Percentiles rank a stretch among this genome's conserved stretches.
Conservation (phyloP, 441 rosid genomes). For the Bocquillonia castaneifolia region DNA sequence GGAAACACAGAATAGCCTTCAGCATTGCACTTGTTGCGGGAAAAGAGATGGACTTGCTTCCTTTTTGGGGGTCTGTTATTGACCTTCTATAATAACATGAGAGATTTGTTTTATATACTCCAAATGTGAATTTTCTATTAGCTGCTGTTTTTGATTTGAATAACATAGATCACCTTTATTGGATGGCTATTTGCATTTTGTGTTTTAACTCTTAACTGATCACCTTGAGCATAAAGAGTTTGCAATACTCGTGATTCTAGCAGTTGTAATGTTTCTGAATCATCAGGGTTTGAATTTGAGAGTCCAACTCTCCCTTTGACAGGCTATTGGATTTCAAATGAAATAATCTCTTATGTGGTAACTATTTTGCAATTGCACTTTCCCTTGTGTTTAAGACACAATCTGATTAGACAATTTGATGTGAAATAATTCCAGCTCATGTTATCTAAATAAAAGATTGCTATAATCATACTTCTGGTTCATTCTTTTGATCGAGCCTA, state of each 20-base stretch:
- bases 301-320: background rate
- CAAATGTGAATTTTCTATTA: background rate
- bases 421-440: no score
- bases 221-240: background rate
- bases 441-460: no score
- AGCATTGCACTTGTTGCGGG: background rate
- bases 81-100: slow-evolving; percentile 26
- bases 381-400: no score
- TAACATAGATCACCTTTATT: slow-evolving; percentile 11
- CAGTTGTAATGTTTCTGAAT: background rate
- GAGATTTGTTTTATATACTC: slow-evolving; percentile 21
- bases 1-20: background rate
- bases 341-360: background rate
- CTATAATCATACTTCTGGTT: no score
- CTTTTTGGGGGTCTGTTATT: slow-evolving; percentile 10
- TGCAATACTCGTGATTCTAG: background rate
- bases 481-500: no score
- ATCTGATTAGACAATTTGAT: no score
- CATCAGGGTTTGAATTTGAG: background rate
- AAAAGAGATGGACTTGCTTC: slow-evolving; percentile 3
- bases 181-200: background rate
- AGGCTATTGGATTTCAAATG: background rate
- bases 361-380: no score
- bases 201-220: background rate
- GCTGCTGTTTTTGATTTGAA: slow-evolving; percentile 13